Conservation (phyloP, 345 rosid genomes). For the Salix brachista region DNA sequence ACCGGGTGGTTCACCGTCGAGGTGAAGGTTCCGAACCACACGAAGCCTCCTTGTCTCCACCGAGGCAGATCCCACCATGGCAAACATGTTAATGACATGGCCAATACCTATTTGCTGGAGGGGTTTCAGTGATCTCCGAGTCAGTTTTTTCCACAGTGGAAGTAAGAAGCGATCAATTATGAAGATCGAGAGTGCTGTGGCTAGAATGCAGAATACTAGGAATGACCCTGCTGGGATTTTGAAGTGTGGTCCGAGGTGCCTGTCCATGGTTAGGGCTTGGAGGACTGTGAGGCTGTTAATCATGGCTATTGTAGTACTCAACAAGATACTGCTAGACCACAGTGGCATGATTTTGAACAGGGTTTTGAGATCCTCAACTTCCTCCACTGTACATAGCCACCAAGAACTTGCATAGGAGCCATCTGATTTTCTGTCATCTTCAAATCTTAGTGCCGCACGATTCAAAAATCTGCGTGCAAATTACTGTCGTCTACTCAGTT, state of each 20-base stretch:
- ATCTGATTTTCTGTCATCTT: constrained; percentile 32
- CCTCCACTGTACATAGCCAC: constrained; percentile 50
- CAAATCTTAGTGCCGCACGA: constrained; percentile 39
- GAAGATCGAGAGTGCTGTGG: constrained; percentile 16
- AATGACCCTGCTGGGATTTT: constrained; percentile 25
- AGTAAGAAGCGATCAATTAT: constrained; percentile 26
- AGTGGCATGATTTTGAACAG: constrained; percentile 27
- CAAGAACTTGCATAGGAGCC: constrained; percentile 31
- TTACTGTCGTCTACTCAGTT: neutral
- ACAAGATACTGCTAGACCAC: constrained; percentile 1
- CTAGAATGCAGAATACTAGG: constrained; percentile 16
- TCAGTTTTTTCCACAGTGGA: constrained; percentile 26
- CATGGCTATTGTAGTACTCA: constrained; percentile 37
- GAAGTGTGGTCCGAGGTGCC: constrained; percentile 33
- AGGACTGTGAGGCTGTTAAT: neutral
- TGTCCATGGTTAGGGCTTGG: constrained; percentile 21
- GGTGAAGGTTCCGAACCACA: neutral
- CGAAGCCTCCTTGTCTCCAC: constrained; percentile 6
- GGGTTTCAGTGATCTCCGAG: neutral
- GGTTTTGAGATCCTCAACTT: constrained; percentile 61
- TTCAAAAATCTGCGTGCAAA: constrained; percentile 36
- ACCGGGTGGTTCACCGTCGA: neutral
- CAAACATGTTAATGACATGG: neutral
- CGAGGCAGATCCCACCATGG: neutral
- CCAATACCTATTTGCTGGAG: constrained; percentile 12